phyloP scores from a whole-genome alignment of 148 eudicot species.

The Gaultheria prostrata region DNA sequence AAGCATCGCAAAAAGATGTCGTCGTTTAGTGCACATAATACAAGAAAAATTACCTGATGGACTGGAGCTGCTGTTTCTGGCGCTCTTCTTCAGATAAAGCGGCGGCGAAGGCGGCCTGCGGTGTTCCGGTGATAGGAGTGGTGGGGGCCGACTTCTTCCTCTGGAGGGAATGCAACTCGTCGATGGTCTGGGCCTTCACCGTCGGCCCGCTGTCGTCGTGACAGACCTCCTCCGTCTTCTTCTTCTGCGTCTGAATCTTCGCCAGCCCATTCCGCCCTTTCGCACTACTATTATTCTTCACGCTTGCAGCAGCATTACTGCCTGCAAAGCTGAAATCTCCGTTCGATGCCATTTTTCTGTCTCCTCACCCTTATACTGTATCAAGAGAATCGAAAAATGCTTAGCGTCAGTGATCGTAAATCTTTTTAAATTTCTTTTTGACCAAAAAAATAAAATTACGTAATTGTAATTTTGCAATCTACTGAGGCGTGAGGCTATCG shows the following conservation, averaged over 20 bases:
- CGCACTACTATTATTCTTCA: background rate
- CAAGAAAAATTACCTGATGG: conserved; percentile 57
- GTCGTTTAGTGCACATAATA: background rate
- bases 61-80: conserved; percentile 69
- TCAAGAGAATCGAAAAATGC: background rate
- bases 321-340: conserved; percentile 32
- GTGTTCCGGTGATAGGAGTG: conserved; percentile 42
- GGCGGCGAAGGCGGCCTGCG: conserved; percentile 17
- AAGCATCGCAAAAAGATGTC: background rate
- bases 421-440: too few relatives aligned
- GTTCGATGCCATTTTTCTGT: conserved; percentile 26
- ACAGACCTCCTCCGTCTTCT: conserved; percentile 40
- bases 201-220: conserved; percentile 65
- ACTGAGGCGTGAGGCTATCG: too few relatives aligned
- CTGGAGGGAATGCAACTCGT: conserved; percentile 84
- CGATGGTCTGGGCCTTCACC: conserved; percentile 75
- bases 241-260: conserved; percentile 35
- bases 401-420: too few relatives aligned
- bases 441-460: too few relatives aligned
- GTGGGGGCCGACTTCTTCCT: conserved; percentile 72
- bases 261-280: conserved; percentile 40
- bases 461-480: too few relatives aligned
- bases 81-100: conserved; percentile 61
- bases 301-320: background rate
- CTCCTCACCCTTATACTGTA: background rate